A percentile compares a stretch with the other conserved stretches of the same genome.
Evolutionary conservation across 2,329 filamentous ascomycete species (phyloP).

Genomic region (Trichoderma citrinoviride): DNA sequence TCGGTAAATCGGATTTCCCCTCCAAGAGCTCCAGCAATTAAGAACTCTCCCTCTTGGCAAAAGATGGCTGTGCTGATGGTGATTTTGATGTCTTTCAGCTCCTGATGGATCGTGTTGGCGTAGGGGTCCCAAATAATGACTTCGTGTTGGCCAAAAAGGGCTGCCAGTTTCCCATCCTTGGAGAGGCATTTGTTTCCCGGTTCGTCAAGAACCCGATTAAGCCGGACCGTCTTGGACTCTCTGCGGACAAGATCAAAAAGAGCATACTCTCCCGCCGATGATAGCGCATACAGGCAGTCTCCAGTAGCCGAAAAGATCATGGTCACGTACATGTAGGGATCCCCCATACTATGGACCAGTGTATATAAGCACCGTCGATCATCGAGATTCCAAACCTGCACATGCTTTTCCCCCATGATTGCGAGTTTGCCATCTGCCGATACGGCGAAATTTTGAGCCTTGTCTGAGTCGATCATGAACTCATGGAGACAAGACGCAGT

Average conservation of each 20-base stretch:
- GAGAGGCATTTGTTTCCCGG: not conserved
- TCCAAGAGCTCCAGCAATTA: not conserved
- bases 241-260: not conserved
- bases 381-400: not conserved
- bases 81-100: not conserved
- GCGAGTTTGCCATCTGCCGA: not conserved
- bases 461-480: no score
- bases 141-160: not conserved
- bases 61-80: not conserved
- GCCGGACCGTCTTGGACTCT: no score
- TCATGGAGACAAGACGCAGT: not conserved
- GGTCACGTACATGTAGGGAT: not conserved
- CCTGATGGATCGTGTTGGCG: not conserved
- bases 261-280: not conserved
- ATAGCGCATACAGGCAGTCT: not conserved
- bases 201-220: not conserved
- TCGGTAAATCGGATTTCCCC: not conserved
- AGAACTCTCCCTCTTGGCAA: not conserved
- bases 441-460: accelerated
- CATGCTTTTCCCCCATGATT: not conserved
- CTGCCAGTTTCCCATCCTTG: not conserved
- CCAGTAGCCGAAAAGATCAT: not conserved
- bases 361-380: not conserved
- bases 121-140: not conserved
- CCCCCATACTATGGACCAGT: not conserved